Conservation (phyloP, 1,139 yeast species). For the Geotrichum klebahnii region DNA sequence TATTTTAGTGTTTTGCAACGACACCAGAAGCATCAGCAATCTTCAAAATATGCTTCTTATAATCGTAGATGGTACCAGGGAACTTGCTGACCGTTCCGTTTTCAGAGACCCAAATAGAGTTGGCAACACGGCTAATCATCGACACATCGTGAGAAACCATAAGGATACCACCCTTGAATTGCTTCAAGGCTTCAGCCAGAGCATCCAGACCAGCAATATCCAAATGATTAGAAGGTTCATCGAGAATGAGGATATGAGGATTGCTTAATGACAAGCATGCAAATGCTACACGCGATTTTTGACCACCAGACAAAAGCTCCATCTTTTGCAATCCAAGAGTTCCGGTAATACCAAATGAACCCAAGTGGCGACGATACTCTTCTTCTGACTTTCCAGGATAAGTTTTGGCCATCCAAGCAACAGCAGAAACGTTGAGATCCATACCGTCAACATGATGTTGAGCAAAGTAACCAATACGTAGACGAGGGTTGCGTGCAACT, state of each 20-base stretch:
- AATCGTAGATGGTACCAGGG: slow-evolving; percentile 79
- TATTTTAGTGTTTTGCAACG: slow-evolving; percentile 63
- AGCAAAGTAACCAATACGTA: slow-evolving; percentile 96
- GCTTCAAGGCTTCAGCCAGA: slow-evolving; percentile 76
- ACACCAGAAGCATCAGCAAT: slow-evolving; percentile 84
- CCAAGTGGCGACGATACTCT: slow-evolving; percentile 93
- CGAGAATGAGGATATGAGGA: slow-evolving; percentile 90
- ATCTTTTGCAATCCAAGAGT: slow-evolving; percentile 87
- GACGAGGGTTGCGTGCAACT: slow-evolving; percentile 74
- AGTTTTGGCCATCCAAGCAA: slow-evolving; percentile 85
- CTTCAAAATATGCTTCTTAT: slow-evolving; percentile 79
- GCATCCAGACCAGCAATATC: slow-evolving; percentile 98
- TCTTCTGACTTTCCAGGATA: slow-evolving; percentile 95
- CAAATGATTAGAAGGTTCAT: slow-evolving; percentile 98
- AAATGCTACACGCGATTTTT: slow-evolving; percentile 95
- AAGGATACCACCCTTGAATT: slow-evolving; percentile 89
- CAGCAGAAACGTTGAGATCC: slow-evolving; percentile 86
- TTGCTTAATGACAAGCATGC: slow-evolving; percentile 86
- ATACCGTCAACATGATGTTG: slow-evolving; percentile 98
- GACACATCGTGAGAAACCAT: slow-evolving; percentile 98
- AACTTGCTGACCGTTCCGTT: slow-evolving; percentile 72
- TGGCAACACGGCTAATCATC: slow-evolving; percentile 81
- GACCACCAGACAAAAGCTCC: slow-evolving; percentile 92
- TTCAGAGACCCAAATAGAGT: slow-evolving; percentile 94
- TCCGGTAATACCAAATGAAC: slow-evolving; percentile 96